These are phyloP conservation scores for Dendrobium catenatum DNA, from an alignment of 106 monocot genomes.

Conservation along the genomic window DNA sequence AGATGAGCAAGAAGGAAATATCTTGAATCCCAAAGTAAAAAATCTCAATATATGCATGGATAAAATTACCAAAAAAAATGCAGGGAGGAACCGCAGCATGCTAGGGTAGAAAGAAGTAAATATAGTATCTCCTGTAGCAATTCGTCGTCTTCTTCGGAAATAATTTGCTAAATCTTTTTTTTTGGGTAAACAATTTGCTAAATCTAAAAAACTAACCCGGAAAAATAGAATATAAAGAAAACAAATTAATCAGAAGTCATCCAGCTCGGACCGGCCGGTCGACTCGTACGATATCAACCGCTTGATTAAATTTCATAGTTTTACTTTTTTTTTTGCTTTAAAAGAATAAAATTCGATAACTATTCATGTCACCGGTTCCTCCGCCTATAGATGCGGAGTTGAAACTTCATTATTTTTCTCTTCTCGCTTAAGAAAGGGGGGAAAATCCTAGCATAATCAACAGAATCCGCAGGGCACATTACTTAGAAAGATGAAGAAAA, in stretches of 20 bases:
- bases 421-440: not conserved
- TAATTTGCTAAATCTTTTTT: not conserved
- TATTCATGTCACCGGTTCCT: not conserved
- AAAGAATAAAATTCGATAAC: not conserved
- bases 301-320: not conserved
- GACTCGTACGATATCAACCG: not conserved
- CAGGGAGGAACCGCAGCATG: no score
- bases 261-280: slow-evolving; percentile 2
- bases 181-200: no score
- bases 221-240: not conserved
- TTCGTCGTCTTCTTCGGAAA: slow-evolving; percentile 2
- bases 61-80: not conserved
- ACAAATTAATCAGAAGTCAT: not conserved
- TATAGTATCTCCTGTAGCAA: not conserved
- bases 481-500: not conserved
- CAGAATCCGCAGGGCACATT: not conserved
- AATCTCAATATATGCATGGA: not conserved
- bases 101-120: not conserved
- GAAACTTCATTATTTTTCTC: not conserved
- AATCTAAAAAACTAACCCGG: not conserved
- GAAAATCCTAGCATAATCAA: not conserved
- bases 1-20: not conserved
- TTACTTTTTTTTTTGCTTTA: not conserved
- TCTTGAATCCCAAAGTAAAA: not conserved
- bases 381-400: not conserved